These are phyloP conservation scores for Sanghuangporus baumii DNA, from an alignment of 1,284 basidiomycete species.

Conservation along the genomic window DNA sequence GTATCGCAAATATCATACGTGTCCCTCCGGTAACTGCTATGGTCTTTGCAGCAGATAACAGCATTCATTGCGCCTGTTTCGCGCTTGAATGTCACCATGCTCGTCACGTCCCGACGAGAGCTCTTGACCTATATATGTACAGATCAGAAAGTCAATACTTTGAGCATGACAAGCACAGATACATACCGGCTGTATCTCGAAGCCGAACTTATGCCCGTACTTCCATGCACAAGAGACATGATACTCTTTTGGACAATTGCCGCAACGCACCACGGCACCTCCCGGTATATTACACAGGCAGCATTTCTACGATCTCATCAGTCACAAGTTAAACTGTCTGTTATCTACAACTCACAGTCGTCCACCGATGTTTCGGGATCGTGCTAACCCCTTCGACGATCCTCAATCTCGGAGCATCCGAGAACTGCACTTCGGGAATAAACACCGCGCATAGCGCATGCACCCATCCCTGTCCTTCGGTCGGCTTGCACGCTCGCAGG, in stretches of 20 bases:
- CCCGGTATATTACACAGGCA: conserved; percentile 59
- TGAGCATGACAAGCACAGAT: conserved; percentile 8
- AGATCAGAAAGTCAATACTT: not conserved
- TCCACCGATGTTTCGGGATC: conserved; percentile 61
- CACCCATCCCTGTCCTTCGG: conserved; percentile 90
- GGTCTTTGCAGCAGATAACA: conserved; percentile 78
- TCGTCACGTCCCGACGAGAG: conserved; percentile 58
- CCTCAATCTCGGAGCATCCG: conserved; percentile 65
- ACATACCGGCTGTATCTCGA: conserved; percentile 81
- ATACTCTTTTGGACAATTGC: conserved; percentile 74
- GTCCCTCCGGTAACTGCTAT: conserved; percentile 60
- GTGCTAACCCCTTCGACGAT: conserved; percentile 85
- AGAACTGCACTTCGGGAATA: conserved; percentile 77
- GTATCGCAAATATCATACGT: conserved; percentile 81
- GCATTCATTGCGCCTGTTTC: conserved; percentile 80
- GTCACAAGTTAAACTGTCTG: not conserved
- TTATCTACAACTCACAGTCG: conserved; percentile 40
- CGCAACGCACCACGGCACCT: conserved; percentile 82
- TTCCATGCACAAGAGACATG: conserved; percentile 91
- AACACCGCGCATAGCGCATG: conserved; percentile 90
- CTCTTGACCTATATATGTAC: conserved; percentile 56
- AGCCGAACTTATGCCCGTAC: conserved; percentile 78
- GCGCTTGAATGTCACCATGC: conserved; percentile 80
- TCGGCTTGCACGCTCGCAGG: conserved; percentile 85
- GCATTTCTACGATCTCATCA: conserved; percentile 39